Evolutionary conservation across 139 green algal species (phyloP).

Genomic region (Ulvella scutata): DNA sequence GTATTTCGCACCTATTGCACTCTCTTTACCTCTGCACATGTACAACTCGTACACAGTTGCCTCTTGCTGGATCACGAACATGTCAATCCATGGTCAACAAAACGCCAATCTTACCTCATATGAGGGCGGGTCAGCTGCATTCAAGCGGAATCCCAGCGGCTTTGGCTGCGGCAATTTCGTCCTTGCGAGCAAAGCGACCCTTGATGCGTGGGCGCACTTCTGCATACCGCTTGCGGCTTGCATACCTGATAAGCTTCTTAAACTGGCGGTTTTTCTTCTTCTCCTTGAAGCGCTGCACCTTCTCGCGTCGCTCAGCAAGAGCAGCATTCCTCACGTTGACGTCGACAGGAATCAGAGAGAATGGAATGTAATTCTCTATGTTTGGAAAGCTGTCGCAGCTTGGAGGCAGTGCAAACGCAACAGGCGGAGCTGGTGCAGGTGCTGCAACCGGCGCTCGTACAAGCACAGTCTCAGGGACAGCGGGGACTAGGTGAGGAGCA

Average conservation of each 20-base stretch:
- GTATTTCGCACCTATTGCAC: too few species aligned
- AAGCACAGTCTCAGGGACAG: background rate
- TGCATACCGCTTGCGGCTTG: constrained; percentile 66
- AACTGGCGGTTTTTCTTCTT: constrained; percentile 64
- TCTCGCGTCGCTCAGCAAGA: background rate
- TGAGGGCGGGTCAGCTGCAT: too few species aligned
- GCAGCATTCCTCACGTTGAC: background rate
- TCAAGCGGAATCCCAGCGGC: background rate
- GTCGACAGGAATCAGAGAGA: background rate
- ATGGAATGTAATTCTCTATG: background rate
- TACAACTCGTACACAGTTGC: too few species aligned
- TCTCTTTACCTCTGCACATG: too few species aligned
- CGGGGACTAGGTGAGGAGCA: background rate
- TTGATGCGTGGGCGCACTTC: constrained; percentile 74
- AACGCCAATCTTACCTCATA: background rate
- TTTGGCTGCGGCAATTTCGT: constrained; percentile 31
- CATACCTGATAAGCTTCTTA: constrained; percentile 75
- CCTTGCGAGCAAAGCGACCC: constrained; percentile 60
- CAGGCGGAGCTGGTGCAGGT: background rate
- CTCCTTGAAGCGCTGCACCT: constrained; percentile 37
- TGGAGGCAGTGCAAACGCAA: background rate
- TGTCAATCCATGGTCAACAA: background rate
- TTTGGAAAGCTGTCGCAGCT: background rate
- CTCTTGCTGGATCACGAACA: too few species aligned
- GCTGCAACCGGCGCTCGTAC: background rate